phyloP scores from a whole-genome alignment of 1,284 basidiomycete species.

The Filobasidium uniguttulatum region DNA sequence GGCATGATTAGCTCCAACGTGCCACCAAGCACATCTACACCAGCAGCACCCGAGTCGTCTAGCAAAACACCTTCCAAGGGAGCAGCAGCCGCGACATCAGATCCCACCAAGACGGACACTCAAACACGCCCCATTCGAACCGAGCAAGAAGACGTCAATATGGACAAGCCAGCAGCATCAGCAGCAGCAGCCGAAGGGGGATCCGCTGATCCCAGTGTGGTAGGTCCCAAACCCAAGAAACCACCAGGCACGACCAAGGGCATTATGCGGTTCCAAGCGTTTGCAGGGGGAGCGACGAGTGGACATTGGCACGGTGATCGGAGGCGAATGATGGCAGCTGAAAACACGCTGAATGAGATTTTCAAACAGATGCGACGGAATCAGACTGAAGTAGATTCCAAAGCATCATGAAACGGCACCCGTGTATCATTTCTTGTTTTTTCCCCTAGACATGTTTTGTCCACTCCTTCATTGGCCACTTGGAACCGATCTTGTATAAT shows the following conservation, averaged over 20 bases:
- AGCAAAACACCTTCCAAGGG: background rate
- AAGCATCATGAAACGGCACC: too few relatives aligned
- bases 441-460: too few relatives aligned
- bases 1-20: background rate
- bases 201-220: too few relatives aligned
- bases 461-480: too few relatives aligned
- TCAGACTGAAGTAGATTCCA: background rate
- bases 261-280: constrained; percentile 7
- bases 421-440: too few relatives aligned
- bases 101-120: background rate
- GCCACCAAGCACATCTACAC: too few relatives aligned
- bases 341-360: constrained; percentile 11
- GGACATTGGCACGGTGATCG: constrained; percentile 13
- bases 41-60: background rate
- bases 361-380: constrained; percentile 7
- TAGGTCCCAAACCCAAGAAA: constrained; percentile 5
- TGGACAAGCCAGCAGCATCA: background rate
- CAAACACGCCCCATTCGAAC: too few relatives aligned
- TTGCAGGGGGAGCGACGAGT: constrained; percentile 12
- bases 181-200: too few relatives aligned
- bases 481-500: too few relatives aligned
- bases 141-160: background rate
- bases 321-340: constrained; percentile 9
- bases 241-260: constrained; percentile 4
- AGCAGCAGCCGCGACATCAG: background rate